Evolutionary conservation across 1,139 yeast species (phyloP), one percentile per base, ranked within the genome.

Genomic region (Candida tetrigidarum): DNA sequence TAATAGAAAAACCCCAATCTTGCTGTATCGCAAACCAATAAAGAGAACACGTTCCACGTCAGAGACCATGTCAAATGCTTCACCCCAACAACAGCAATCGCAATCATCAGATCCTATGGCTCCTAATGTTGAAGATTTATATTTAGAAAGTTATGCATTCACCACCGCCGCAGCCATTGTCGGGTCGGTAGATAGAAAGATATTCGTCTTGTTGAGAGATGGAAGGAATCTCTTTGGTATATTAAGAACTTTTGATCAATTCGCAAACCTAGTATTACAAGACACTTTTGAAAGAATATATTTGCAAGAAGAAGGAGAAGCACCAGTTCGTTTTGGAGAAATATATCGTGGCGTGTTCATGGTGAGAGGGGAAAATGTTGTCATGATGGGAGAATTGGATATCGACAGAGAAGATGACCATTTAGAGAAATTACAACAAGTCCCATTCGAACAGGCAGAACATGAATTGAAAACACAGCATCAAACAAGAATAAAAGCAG

Each of bases 121-220:
- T 9, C 69, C 73, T 42, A 69, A 71, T 46, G 79, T 72, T 18
- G 78, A 75, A 55, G 78, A 80, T 56, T 67, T 80, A 49, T 80
- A 80, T 58, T 66, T 80, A 49, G 84, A 80, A 58, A 76, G 96
- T 52, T 89, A 85, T 59, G 91, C 96, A 26, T 93, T 92, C 70
- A 93, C 98, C 43, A 93, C 99, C 1, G 96, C 98, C 0, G 98
- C 98, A 1, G 96, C 97, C 23, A 82, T 93, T 45, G 91, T 93
- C 37, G 97, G 96, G 22, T 86, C 96, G 15, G 96, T 93, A 16
- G 98, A 93, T 64, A 81, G 96, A 64, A 85, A 84, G 58, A 86
- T 90, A 33, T 85, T 90, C 56, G 96, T 91, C 7, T 78, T 90
- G 40, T 74, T 93, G 54, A 85, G 97, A 62, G 99, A 92, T 62